Evolutionary conservation across 192 early-diverging fungal species (phyloP), one percentile per base, ranked within the genome.

Genomic region (Thoreauomyces humboldtii): DNA sequence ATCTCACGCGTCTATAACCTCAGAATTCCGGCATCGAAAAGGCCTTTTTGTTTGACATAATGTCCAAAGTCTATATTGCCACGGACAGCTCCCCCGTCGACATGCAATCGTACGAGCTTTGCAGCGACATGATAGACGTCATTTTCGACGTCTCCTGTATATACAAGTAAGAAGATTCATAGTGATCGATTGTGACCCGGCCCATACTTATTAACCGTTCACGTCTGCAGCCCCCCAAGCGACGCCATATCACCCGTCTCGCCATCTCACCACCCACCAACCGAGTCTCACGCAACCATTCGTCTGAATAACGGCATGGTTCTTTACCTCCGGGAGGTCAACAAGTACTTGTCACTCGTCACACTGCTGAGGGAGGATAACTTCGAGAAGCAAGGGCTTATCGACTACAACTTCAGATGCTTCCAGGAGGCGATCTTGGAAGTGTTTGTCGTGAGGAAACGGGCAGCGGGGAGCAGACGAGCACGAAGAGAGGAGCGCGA

Each of bases 21-120:
- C 61, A 94, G 91, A 93, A 89, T 62, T 95, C 95, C 22, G 89
- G 90, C 7, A 90, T 98, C 52, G 96, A 98, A 71, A 98, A 98
- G 71, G 93, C 92, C 22, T 97, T 94, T 66, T 74, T 98, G 48
- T 94, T 98, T 63, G 96, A 98, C 69, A 79, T 88, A 4, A 45
- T 79, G 28, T 89, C 91, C 17, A 95, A 95, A 67, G 88, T 97
- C 29, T 98, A 97, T 69, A 86, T 98, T 57, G 93, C 96, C 3
- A 97, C 92, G 4, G 96, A 98, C 59, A 86, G 85, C 57, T 92
- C 94, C 7, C 95, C 96, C 4, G 81, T 81, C 37, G 76, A 79
- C 65, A 70, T 79, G 47, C 91, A 93, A 63, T 83, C 86, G 4
- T 98, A 95, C 74, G 88, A 91, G 76, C 87, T 98, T 55, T 93